These are phyloP conservation scores for Leishmania braziliensis DNA, from an alignment of 208 protist species.

Conservation along the genomic window DNA sequence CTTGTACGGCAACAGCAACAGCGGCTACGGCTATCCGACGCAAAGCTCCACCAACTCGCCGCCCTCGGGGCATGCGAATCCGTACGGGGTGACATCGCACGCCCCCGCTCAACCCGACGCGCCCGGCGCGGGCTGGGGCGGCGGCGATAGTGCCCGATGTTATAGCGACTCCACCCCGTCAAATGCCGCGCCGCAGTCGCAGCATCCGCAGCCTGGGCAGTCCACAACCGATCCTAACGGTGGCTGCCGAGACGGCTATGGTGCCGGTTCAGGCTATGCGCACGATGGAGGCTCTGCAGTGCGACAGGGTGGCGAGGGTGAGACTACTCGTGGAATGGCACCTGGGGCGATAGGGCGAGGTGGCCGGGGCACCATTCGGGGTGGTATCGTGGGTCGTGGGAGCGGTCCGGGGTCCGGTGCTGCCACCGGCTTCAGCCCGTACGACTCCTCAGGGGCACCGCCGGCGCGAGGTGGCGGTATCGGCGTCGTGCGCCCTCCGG, in stretches of 20 bases:
- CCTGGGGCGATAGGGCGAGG: slow-evolving; percentile 22
- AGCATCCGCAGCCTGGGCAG: background rate
- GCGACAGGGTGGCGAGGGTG: background rate
- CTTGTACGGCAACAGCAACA: slow-evolving; percentile 10
- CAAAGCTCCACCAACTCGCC: background rate
- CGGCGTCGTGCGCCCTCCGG: slow-evolving; percentile 1
- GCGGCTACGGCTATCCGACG: slow-evolving; percentile 6
- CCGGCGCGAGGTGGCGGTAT: slow-evolving; percentile 7
- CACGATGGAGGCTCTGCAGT: background rate
- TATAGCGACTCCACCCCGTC: background rate
- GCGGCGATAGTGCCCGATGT: background rate
- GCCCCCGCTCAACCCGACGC: background rate
- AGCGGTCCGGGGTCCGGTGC: slow-evolving; percentile 6
- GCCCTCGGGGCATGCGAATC: background rate
- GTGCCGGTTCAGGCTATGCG: background rate
- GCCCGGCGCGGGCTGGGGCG: background rate
- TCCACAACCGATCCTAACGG: background rate
- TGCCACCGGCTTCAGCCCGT: slow-evolving; percentile 22
- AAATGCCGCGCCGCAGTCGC: slow-evolving; percentile 10
- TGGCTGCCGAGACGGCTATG: background rate
- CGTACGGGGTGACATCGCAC: background rate
- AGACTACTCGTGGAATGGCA: background rate
- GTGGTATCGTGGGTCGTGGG: slow-evolving; percentile 32
- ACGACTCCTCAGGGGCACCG: slow-evolving; percentile 4
- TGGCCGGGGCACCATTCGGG: slow-evolving; percentile 22